These are phyloP conservation scores for Ascoidea asiatica DNA, from an alignment of 805 yeast genomes.

Conservation along the genomic window DNA sequence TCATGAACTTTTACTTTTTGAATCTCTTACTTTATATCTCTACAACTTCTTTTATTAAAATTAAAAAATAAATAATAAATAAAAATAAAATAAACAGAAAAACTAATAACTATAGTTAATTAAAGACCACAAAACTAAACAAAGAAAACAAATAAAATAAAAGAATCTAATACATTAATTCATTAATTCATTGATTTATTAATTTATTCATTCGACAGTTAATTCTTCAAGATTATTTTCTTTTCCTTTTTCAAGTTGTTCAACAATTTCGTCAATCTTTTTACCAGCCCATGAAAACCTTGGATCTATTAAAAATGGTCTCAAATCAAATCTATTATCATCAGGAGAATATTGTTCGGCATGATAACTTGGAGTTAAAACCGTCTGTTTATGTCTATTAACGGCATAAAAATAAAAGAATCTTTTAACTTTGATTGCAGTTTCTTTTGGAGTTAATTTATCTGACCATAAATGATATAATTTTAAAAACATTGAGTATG, in stretches of 20 bases:
- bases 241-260: constrained; percentile 30
- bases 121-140: too few relatives aligned
- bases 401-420: constrained; percentile 91
- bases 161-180: too few relatives aligned
- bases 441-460: constrained; percentile 63
- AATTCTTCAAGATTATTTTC: constrained; percentile 20
- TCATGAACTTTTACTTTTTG: neutral
- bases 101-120: neutral
- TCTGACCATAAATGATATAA: constrained; percentile 89
- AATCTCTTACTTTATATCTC: neutral
- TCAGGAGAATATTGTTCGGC: constrained; percentile 98
- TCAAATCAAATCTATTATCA: constrained; percentile 87
- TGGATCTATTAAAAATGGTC: constrained; percentile 93
- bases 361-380: constrained; percentile 93
- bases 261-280: constrained; percentile 73
- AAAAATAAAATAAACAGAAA: neutral
- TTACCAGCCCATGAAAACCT: constrained; percentile 80
- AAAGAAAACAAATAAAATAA: too few relatives aligned
- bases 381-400: constrained; percentile 94
- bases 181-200: neutral
- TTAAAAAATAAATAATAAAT: neutral
- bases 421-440: constrained; percentile 84
- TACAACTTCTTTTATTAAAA: neutral
- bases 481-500: constrained; percentile 86
- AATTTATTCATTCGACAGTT: constrained; percentile 29